Evolutionary conservation across 108 stramenopile species (phyloP).

Genomic region (Conticribra weissflogii): DNA sequence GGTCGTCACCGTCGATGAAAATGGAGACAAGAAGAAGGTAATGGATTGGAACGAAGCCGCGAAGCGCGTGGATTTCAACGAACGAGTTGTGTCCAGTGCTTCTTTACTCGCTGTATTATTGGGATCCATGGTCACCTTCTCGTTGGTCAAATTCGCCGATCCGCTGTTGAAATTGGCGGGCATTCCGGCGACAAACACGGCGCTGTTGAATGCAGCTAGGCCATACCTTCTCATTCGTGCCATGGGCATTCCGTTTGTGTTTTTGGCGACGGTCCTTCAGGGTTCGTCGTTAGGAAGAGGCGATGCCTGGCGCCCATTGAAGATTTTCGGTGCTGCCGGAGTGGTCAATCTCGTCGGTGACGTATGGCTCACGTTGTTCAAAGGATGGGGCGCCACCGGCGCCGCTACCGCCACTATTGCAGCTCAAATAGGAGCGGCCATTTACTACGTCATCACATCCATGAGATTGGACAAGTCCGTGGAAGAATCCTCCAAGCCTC

Average conservation of each 20-base stretch:
- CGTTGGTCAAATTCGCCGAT: conserved; percentile 29
- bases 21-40: no score
- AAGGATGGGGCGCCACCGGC: conserved; percentile 58
- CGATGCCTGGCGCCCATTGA: conserved; percentile 49
- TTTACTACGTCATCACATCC: conserved; percentile 38
- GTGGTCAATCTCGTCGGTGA: conserved; percentile 51
- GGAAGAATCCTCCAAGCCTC: conserved; percentile 26
- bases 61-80: conserved; percentile 21
- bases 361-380: conserved; percentile 31
- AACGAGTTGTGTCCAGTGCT: conserved; percentile 34
- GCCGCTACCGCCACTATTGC: conserved; percentile 54
- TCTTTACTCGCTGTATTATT: conserved; percentile 30
- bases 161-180: conserved; percentile 46
- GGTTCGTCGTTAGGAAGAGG: conserved; percentile 47
- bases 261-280: conserved; percentile 53
- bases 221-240: conserved; percentile 54
- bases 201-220: conserved; percentile 33
- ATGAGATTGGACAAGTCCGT: conserved; percentile 32
- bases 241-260: conserved; percentile 53
- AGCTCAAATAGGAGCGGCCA: conserved; percentile 43
- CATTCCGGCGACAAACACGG: conserved; percentile 17
- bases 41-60: conserved; percentile 23
- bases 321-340: conserved; percentile 50
- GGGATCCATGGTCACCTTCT: conserved; percentile 20
- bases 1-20: no score